phyloP scores from a whole-genome alignment of 2,329 filamentous ascomycete species.

The Lecanicillium sp. region DNA sequence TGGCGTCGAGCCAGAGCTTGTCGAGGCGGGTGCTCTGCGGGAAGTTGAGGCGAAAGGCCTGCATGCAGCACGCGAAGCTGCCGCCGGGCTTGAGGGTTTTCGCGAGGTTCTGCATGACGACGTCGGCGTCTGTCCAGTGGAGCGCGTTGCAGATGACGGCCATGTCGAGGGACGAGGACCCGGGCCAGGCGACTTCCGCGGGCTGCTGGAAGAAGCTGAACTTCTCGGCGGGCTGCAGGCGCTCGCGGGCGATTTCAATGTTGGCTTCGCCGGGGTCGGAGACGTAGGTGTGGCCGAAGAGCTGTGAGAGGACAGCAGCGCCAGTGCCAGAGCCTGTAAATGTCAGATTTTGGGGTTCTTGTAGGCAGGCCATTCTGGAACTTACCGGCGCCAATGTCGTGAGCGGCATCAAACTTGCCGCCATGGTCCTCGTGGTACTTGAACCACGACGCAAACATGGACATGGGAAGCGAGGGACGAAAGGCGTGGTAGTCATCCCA shows the following conservation, averaged over 20 bases:
- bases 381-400: slow-evolving; percentile 12
- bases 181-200: slow-evolving; percentile 6
- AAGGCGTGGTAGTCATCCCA: slow-evolving; percentile 11
- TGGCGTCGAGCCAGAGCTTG: slow-evolving; percentile 7
- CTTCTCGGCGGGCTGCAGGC: not conserved
- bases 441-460: slow-evolving; percentile 13
- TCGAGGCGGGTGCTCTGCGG: not conserved
- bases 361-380: no score
- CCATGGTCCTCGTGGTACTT: slow-evolving; percentile 7
- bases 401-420: slow-evolving; percentile 7
- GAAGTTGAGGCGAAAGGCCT: slow-evolving; percentile 11
- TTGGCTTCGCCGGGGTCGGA: slow-evolving; percentile 13
- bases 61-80: slow-evolving; percentile 10
- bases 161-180: slow-evolving; percentile 1
- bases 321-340: slow-evolving; percentile 7
- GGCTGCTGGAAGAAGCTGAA: slow-evolving; percentile 6
- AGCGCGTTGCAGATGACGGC: slow-evolving; percentile 13
- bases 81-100: slow-evolving; percentile 3
- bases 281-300: slow-evolving; percentile 12
- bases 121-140: slow-evolving; percentile 10
- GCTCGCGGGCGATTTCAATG: slow-evolving; percentile 4
- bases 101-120: slow-evolving; percentile 7
- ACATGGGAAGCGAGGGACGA: slow-evolving; percentile 5
- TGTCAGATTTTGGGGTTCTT: not conserved
- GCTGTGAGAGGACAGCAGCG: slow-evolving; percentile 6